phyloP scores from a whole-genome alignment of 2,329 filamentous ascomycete genomes.

The Tolypocladium sp. region DNA sequence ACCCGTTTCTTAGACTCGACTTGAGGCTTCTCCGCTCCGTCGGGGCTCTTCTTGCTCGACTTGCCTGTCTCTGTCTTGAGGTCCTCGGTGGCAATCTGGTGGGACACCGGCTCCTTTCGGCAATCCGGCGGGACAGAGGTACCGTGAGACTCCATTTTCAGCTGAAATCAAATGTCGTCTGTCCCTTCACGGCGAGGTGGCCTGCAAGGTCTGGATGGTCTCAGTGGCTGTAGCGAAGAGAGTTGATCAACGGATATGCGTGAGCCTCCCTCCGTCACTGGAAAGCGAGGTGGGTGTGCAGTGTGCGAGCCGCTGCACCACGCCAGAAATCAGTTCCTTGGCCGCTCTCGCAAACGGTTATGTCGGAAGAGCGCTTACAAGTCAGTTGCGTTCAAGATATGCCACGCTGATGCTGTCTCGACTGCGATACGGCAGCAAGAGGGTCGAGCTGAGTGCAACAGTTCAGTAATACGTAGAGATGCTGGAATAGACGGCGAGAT shows the following conservation, averaged over 20 bases:
- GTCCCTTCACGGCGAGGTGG: neutral
- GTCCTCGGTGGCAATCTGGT: conserved; percentile 2
- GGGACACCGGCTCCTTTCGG: conserved; percentile 4
- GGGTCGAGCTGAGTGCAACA: neutral
- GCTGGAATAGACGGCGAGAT: neutral
- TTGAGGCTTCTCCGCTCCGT: conserved; percentile 1
- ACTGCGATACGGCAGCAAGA: neutral
- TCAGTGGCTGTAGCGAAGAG: neutral
- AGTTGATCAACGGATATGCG: neutral
- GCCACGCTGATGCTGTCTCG: neutral
- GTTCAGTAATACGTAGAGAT: neutral
- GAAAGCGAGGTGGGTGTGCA: neutral
- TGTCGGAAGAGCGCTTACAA: neutral
- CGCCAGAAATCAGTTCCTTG: neutral
- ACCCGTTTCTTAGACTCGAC: conserved; percentile 4
- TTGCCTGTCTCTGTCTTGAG: neutral
- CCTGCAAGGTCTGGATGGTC: neutral
- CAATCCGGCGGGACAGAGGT: conserved; percentile 9
- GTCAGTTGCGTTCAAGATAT: too few species aligned
- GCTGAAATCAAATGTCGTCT: neutral
- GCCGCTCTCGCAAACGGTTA: neutral
- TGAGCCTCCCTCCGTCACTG: neutral
- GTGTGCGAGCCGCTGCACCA: neutral
- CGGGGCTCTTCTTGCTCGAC: neutral
- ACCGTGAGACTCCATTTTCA: conserved; percentile 11